Conservation (phyloP, 1,284 basidiomycete genomes). For the Puccinia hordei region DNA sequence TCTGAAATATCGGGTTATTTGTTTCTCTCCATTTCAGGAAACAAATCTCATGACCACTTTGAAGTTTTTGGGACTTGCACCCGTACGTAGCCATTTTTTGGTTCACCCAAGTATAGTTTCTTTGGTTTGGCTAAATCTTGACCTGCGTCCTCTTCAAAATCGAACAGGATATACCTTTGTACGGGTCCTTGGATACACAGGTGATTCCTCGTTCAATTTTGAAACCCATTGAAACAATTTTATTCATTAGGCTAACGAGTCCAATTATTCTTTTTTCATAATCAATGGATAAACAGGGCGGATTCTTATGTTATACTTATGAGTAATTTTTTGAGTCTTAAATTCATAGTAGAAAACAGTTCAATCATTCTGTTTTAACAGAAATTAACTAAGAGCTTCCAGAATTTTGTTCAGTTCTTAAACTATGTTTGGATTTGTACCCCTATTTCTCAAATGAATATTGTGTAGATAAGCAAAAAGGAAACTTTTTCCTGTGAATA, state of each 20-base stretch:
- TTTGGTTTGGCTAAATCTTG: not conserved
- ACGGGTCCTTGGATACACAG: slow-evolving; percentile 38
- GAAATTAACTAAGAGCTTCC: not conserved
- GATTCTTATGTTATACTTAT: slow-evolving; percentile 26
- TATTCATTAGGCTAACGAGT: not conserved
- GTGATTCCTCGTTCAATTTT: not conserved
- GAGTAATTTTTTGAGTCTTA: not conserved
- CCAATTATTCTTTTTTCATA: not conserved
- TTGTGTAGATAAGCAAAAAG: not conserved
- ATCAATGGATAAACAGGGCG: slow-evolving; percentile 8
- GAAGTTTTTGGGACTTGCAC: slow-evolving; percentile 46
- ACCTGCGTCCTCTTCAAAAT: not conserved
- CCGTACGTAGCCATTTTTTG: slow-evolving; percentile 1
- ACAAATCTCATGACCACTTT: slow-evolving; percentile 33
- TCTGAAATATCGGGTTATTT: no score
- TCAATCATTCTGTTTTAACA: not conserved
- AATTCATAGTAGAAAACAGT: not conserved
- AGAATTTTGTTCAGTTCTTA: not conserved
- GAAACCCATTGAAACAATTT: not conserved
- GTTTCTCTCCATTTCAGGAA: slow-evolving; percentile 10
- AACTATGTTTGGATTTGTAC: not conserved
- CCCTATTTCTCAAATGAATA: not conserved
- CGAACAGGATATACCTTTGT: slow-evolving; percentile 38
- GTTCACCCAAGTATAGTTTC: no score
- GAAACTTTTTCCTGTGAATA: not conserved